phyloP scores from a whole-genome alignment of 169 alveolate genomes.

The Toxoplasma gondii region DNA sequence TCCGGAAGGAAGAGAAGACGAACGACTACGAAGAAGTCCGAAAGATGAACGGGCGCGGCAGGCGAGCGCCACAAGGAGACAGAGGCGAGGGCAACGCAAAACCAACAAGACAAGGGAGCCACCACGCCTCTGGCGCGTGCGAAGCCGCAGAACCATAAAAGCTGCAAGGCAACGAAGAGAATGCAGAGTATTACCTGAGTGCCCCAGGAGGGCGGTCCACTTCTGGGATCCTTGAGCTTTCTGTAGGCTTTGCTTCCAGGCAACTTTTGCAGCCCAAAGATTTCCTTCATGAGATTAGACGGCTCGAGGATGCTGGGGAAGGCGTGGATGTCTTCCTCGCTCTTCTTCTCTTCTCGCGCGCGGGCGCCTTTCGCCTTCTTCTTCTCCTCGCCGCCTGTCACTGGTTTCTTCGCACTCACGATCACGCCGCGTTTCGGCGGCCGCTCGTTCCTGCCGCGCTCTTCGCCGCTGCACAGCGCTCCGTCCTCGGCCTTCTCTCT shows the following conservation, averaged over 20 bases:
- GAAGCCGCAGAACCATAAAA: no score
- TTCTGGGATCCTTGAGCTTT: slow-evolving; percentile 51
- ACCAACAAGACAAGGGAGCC: no score
- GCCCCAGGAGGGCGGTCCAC: slow-evolving; percentile 66
- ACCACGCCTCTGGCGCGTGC: no score
- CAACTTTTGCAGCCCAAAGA: slow-evolving; percentile 51
- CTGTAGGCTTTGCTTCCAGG: slow-evolving; percentile 38
- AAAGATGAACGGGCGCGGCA: no score
- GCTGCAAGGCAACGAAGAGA: no score
- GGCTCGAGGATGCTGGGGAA: not conserved
- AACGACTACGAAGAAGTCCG: no score
- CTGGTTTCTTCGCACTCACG: not conserved
- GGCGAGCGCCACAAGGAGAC: no score
- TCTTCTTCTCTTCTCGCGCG: not conserved
- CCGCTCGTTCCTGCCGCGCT: not conserved
- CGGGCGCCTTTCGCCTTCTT: not conserved
- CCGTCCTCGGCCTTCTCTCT: not conserved
- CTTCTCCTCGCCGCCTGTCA: not conserved
- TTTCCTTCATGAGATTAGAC: slow-evolving; percentile 2
- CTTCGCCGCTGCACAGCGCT: not conserved
- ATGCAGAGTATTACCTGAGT: slow-evolving; percentile 1
- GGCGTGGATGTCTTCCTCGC: not conserved
- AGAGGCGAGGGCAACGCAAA: no score
- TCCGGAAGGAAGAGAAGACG: not conserved
- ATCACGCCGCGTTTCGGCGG: not conserved